Evolutionary conservation across 169 alveolate genomes (phyloP), one percentile per base, ranked within the genome.

Genomic region (Cryptosporidium baileyi): DNA sequence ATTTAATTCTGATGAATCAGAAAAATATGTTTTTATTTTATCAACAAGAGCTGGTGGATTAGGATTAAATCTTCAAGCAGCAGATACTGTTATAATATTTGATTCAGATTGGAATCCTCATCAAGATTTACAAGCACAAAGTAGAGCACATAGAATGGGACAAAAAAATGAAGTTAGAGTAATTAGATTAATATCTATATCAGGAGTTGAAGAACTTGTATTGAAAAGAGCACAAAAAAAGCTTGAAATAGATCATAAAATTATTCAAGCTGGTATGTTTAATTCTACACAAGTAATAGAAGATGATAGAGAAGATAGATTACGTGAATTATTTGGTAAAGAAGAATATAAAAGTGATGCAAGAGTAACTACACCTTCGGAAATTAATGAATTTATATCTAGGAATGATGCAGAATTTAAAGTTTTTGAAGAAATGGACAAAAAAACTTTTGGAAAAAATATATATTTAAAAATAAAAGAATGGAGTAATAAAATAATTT

Each of bases 41-140:
- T 90, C 93, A 6, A 90, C 92, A 9, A 74, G 93, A 32, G 85
- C 94, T 11, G 94, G 93, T 9, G 98, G 98, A 0, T 91, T 95
- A 17, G 99, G 99, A 5, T 89, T 96, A 17, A 96, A 96, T 80
- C 92, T 96, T 26, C 95, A 96, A 88, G 94, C 97, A 0, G 98
- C 98, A 2, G 98, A 96, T 89, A 95, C 99, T n/a, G 99, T 96
- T 11, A 94, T 96, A 3, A 92, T 96, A 22, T 96, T 94, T 82
- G 99, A 96, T 82, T 90, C 96, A 26, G 98, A 96, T 82, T 95
- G 98, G 97, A 96, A 96, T 79, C 99, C 99, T 0, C 95, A 93
- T 63, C 95, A 92, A 95, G 98, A 96, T 90, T 90, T 93, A 22
- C 96, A 96, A 82, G 99, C 99, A 3, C 93, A 94, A 81, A 88